Conservation (phyloP, 768 basidiomycete genomes). For the Hygrophorus russula region DNA sequence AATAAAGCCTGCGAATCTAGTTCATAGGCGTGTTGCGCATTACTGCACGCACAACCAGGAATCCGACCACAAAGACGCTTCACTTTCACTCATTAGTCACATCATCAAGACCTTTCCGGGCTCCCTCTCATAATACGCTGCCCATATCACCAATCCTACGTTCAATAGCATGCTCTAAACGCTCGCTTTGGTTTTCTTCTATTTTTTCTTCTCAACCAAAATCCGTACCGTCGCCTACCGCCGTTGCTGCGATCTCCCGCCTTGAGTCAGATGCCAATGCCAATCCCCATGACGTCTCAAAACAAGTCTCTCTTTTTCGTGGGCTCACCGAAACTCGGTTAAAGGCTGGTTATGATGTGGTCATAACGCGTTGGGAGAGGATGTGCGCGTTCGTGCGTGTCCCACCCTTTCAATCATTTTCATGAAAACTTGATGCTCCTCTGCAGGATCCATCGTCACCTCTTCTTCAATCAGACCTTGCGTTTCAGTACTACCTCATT, state of each 20-base stretch:
- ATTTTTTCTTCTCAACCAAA: constrained; percentile 34
- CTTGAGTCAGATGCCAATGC: constrained; percentile 73
- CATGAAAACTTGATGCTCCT: constrained; percentile 3
- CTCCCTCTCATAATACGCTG: constrained; percentile 6
- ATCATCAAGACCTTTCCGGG: constrained; percentile 11
- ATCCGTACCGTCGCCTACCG: constrained; percentile 44
- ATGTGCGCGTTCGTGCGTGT: constrained; percentile 71
- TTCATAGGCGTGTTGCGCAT: constrained; percentile 26
- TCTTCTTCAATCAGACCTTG: constrained; percentile 54
- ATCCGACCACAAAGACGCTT: not conserved
- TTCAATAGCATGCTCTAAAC: constrained; percentile 14
- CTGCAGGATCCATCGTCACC: constrained; percentile 57
- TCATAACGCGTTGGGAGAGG: constrained; percentile 75
- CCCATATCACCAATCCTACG: constrained; percentile 8
- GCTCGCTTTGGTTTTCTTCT: constrained; percentile 29
- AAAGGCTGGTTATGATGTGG: constrained; percentile 56
- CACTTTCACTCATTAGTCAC: constrained; percentile 9
- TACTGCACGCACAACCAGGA: not conserved
- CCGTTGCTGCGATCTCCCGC: constrained; percentile 59
- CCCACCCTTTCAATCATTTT: not conserved
- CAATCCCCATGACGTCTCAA: constrained; percentile 53
- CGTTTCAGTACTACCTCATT: constrained; percentile 68
- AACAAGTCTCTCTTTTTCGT: constrained; percentile 60
- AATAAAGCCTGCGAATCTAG: constrained; percentile 12
- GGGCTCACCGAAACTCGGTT: constrained; percentile 56